Conservation (phyloP, 2,329 filamentous ascomycete genomes). For the Neonectria ditissima region DNA sequence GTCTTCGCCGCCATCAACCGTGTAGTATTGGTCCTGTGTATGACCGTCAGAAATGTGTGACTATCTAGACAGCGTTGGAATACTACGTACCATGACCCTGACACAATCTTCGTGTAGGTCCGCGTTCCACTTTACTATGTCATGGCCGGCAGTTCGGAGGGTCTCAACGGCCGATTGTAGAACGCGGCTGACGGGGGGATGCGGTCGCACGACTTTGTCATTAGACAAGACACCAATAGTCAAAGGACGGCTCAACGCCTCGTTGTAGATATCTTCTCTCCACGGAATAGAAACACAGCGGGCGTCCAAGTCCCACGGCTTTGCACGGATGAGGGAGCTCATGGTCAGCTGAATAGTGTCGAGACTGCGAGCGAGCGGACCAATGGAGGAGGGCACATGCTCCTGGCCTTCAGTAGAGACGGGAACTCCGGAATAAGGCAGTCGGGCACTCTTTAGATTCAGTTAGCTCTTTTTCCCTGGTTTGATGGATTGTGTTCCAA, state of each 20-base stretch:
- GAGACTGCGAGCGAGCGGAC: slow-evolving; percentile 64
- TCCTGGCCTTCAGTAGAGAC: slow-evolving; percentile 74
- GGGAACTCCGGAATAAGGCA: slow-evolving; percentile 69
- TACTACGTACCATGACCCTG: slow-evolving; percentile 59
- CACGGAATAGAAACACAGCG: slow-evolving; percentile 66
- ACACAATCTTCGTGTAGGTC: slow-evolving; percentile 66
- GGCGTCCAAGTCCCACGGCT: slow-evolving; percentile 67
- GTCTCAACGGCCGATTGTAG: slow-evolving; percentile 52
- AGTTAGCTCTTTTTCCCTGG: background rate
- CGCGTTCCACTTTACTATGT: slow-evolving; percentile 65
- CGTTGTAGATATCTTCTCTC: slow-evolving; percentile 59
- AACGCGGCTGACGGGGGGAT: slow-evolving; percentile 64
- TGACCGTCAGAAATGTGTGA: background rate
- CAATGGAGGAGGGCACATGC: slow-evolving; percentile 72
- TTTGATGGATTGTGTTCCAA: background rate
- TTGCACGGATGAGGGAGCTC: slow-evolving; percentile 58
- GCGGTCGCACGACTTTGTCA: slow-evolving; percentile 65
- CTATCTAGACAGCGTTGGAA: accelerated
- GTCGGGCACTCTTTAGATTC: slow-evolving; percentile 60
- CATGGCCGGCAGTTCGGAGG: slow-evolving; percentile 62
- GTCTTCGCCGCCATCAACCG: slow-evolving; percentile 72
- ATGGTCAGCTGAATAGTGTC: slow-evolving; percentile 61
- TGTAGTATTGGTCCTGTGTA: slow-evolving; percentile 68
- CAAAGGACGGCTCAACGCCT: slow-evolving; percentile 56
- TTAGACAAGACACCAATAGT: slow-evolving; percentile 63